Percentiles rank a stretch among this genome's conserved stretches.
These are phyloP conservation scores for Musa acuminata DNA, from an alignment of 176 grass and related monocot species.

Conservation along the genomic window DNA sequence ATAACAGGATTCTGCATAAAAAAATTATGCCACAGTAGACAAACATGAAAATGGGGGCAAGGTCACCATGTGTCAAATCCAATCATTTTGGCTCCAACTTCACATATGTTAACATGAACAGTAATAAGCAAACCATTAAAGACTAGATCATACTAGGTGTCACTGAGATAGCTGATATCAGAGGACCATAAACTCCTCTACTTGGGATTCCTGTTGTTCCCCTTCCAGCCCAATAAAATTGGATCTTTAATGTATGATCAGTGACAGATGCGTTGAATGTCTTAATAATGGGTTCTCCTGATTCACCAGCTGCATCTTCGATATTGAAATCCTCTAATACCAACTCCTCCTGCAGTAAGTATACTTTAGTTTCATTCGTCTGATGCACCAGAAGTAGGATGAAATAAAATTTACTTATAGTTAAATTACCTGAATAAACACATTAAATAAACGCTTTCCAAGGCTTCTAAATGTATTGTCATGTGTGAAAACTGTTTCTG, in stretches of 20 bases:
- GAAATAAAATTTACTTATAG: neutral
- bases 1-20: neutral
- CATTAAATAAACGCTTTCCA: conserved; percentile 87
- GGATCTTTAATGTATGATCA: conserved; percentile 77
- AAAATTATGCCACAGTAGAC: neutral
- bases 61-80: neutral
- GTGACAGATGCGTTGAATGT: conserved; percentile 46
- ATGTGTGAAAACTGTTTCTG: conserved; percentile 73
- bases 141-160: conserved; percentile 53
- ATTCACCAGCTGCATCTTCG: conserved; percentile 40
- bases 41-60: neutral
- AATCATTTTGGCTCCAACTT: neutral
- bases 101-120: neutral
- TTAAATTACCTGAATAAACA: conserved; percentile 68
- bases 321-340: conserved; percentile 85
- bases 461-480: conserved; percentile 70
- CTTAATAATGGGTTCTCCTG: conserved; percentile 43
- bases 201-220: conserved; percentile 78
- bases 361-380: neutral
- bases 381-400: conserved; percentile 6
- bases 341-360: conserved; percentile 49
- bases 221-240: conserved; percentile 78
- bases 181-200: conserved; percentile 78
- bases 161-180: conserved; percentile 97
- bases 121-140: neutral